Percentiles rank a stretch among this genome's conserved stretches.
phyloP scores from a whole-genome alignment of 192 early-diverging fungal species.

The Coemansia sp. region DNA sequence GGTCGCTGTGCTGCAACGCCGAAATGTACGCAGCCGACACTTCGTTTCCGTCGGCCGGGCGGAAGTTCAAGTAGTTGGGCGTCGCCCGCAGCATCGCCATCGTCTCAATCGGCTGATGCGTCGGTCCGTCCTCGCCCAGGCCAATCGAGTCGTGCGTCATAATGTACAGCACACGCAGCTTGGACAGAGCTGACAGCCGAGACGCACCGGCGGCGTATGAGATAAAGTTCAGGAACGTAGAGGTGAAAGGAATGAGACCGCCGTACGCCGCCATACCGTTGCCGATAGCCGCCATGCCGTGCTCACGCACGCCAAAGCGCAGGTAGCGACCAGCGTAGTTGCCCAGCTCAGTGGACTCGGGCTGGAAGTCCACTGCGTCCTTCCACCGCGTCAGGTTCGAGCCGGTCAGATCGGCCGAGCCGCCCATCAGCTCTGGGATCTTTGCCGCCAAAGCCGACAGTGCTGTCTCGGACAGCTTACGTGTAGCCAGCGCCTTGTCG shows the following conservation, averaged over 20 bases:
- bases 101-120: constrained; percentile 98
- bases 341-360: constrained; percentile 66
- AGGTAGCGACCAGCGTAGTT: constrained; percentile 84
- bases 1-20: constrained; percentile 65
- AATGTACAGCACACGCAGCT: constrained; percentile 90
- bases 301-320: constrained; percentile 96
- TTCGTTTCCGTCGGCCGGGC: constrained; percentile 95
- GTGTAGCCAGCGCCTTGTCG: constrained; percentile 78
- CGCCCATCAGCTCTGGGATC: constrained; percentile 86
- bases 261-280: constrained; percentile 91
- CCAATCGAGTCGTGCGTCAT: constrained; percentile 99
- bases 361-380: constrained; percentile 92
- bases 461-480: constrained; percentile 84
- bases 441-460: constrained; percentile 75
- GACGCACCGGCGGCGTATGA: constrained; percentile 78
- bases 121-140: constrained; percentile 97
- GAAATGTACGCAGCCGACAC: constrained; percentile 83
- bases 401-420: constrained; percentile 94
- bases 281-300: constrained; percentile 91
- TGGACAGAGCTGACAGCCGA: constrained; percentile 84
- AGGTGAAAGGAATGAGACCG: constrained; percentile 78
- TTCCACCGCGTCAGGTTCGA: constrained; percentile 98
- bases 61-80: constrained; percentile 82
- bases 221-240: constrained; percentile 93
- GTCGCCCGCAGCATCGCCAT: constrained; percentile 82